These are phyloP conservation scores for Nakazawaea siamensis DNA, from an alignment of 805 yeast species.

Conservation along the genomic window DNA sequence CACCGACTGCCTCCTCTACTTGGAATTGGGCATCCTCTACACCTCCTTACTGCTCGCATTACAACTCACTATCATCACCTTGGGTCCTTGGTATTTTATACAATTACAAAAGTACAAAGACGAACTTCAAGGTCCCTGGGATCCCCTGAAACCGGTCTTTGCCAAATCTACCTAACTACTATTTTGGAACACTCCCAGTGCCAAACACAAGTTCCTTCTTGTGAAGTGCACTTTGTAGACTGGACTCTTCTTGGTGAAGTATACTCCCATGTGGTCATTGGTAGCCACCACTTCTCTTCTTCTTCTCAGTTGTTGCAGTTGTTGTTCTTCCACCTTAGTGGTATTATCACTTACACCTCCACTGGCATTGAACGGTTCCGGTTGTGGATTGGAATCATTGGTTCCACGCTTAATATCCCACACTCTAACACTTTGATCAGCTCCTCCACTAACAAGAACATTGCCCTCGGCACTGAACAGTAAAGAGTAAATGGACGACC, in stretches of 20 bases:
- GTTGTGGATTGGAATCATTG: constrained; percentile 65
- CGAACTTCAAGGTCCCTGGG: constrained; percentile 92
- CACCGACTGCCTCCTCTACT: constrained; percentile 25
- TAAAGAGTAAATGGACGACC: constrained; percentile 76
- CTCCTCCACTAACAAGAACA: constrained; percentile 84
- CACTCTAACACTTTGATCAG: constrained; percentile 86
- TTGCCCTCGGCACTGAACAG: constrained; percentile 83
- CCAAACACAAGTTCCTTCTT: constrained; percentile 80
- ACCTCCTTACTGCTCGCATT: constrained; percentile 41
- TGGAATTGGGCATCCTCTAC: constrained; percentile 23
- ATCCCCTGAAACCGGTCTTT: constrained; percentile 68
- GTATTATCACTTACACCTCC: neutral
- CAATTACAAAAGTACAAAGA: constrained; percentile 71
- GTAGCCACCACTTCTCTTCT: constrained; percentile 73
- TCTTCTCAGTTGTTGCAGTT: constrained; percentile 36
- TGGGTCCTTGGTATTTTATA: constrained; percentile 65
- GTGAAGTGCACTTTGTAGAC: constrained; percentile 91
- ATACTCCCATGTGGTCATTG: constrained; percentile 86
- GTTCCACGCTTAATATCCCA: constrained; percentile 94
- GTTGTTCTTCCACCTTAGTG: neutral
- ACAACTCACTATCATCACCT: constrained; percentile 39
- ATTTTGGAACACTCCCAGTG: constrained; percentile 73
- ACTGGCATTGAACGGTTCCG: constrained; percentile 47
- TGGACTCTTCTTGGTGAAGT: constrained; percentile 89
- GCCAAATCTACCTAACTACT: constrained; percentile 16